Conservation (phyloP, 1,284 basidiomycete genomes). For the Mycena citricolor region DNA sequence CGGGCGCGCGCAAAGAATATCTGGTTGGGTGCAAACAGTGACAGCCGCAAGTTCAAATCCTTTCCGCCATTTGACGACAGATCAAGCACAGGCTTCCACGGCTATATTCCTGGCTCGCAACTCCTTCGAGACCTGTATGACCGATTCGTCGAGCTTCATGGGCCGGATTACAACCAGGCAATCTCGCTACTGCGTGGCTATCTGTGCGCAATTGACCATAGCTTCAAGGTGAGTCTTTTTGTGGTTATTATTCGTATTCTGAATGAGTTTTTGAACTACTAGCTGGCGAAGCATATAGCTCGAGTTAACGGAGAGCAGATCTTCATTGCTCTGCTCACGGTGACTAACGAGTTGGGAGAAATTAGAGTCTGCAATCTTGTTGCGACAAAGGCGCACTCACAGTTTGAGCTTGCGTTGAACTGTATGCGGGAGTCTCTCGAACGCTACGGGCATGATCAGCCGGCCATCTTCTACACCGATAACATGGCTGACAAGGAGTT, state of each 20-base stretch:
- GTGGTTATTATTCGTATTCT: neutral
- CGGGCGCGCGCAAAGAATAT: neutral
- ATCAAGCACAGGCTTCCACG: conserved; percentile 20
- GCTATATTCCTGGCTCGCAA: conserved; percentile 27
- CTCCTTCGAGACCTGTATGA: conserved; percentile 31
- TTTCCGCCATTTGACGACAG: conserved; percentile 27
- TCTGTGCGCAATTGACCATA: conserved; percentile 32
- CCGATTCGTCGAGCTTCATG: conserved; percentile 27
- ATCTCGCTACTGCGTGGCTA: conserved; percentile 26
- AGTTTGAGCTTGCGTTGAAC: conserved; percentile 19
- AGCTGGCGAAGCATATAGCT: conserved; percentile 32
- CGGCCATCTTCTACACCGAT: conserved; percentile 23
- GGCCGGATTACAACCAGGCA: conserved; percentile 29
- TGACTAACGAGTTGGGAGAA: conserved; percentile 27
- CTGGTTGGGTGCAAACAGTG: neutral
- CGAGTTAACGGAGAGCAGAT: conserved; percentile 24
- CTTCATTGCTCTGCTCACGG: conserved; percentile 24
- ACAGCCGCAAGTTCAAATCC: conserved; percentile 20
- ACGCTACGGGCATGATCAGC: conserved; percentile 24
- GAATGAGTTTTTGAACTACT: conserved; percentile 10
- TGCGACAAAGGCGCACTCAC: conserved; percentile 25
- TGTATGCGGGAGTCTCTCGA: conserved; percentile 18
- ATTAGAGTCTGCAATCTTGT: conserved; percentile 25
- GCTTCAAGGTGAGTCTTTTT: conserved; percentile 26
- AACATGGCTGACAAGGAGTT: conserved; percentile 15